phyloP scores from a whole-genome alignment of 225 moss, liverwort and hornwort genomes.

The Straminergon stramineum region DNA sequence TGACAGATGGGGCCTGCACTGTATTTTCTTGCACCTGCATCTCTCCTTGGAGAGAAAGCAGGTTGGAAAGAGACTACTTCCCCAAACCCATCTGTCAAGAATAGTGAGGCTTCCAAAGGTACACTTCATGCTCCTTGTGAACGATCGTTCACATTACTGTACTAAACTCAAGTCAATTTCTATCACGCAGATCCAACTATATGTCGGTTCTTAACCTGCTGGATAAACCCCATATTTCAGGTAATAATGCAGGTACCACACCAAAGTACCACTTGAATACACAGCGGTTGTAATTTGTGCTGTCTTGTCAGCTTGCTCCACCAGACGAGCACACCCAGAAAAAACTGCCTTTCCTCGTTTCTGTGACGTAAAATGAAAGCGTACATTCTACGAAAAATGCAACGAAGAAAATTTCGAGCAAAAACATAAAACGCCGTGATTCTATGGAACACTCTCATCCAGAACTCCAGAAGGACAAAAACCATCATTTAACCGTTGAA shows the following conservation, averaged over 20 bases:
- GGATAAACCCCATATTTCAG: background rate
- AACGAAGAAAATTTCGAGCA: background rate
- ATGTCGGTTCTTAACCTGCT: background rate
- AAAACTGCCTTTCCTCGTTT: background rate
- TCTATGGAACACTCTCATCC: background rate
- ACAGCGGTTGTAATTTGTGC: background rate
- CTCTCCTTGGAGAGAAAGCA: background rate
- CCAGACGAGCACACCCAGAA: background rate
- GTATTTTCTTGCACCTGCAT: background rate
- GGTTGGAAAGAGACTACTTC: background rate
- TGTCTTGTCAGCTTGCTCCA: background rate
- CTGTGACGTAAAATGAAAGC: background rate
- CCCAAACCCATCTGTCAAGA: background rate
- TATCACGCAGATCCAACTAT: background rate
- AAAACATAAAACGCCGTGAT: background rate
- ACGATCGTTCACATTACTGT: background rate
- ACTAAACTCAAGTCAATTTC: background rate
- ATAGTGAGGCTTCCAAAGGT: background rate
- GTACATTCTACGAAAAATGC: background rate
- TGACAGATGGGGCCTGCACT: background rate
- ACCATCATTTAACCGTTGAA: background rate
- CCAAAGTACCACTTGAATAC: background rate
- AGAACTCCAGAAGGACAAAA: background rate
- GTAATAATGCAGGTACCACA: background rate
- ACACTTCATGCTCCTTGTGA: background rate